A percentile compares a stretch with the other conserved stretches of the same genome.
phyloP scores from a whole-genome alignment of 2,329 filamentous ascomycete genomes.

The Colletotrichum cereale region DNA sequence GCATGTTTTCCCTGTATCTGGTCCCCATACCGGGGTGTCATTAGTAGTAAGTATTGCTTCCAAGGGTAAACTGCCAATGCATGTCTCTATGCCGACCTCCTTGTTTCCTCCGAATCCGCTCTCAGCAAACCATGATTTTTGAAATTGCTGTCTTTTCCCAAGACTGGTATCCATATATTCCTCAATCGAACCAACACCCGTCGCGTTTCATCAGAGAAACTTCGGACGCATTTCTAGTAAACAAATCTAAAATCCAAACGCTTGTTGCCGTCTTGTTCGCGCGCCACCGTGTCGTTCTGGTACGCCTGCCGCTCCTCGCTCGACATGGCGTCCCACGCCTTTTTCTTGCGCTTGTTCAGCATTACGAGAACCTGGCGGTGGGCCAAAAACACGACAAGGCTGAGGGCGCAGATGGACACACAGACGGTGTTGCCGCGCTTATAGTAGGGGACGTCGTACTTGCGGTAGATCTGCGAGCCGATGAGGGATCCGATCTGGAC shows the following conservation, averaged over 20 bases:
- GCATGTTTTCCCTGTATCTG: neutral
- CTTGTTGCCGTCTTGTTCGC: constrained; percentile 60
- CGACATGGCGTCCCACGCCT: constrained; percentile 54
- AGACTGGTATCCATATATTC: constrained; percentile 7
- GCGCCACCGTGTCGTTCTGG: constrained; percentile 56
- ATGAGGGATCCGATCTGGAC: constrained; percentile 59
- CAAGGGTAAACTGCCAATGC: constrained; percentile 10
- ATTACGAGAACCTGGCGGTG: constrained; percentile 59
- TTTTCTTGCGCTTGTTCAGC: constrained; percentile 53
- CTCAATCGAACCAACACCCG: neutral
- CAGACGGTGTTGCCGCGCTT: constrained; percentile 69
- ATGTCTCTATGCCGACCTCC: neutral
- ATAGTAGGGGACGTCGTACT: constrained; percentile 67
- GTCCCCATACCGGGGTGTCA: neutral
- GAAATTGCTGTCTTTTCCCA: neutral
- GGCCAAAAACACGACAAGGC: constrained; percentile 62
- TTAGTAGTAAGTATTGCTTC: neutral
- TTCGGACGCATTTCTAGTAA: neutral
- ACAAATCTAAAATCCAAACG: constrained; percentile 47
- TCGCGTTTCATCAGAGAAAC: neutral
- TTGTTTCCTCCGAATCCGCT: neutral
- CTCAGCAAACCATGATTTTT: neutral
- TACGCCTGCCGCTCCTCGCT: constrained; percentile 52
- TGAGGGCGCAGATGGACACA: constrained; percentile 63
- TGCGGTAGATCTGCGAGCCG: constrained; percentile 62